A percentile compares a stretch with the other conserved stretches of the same genome.
Conservation (phyloP, 1,284 basidiomycete genomes). For the Leccinum griseonigrum region DNA sequence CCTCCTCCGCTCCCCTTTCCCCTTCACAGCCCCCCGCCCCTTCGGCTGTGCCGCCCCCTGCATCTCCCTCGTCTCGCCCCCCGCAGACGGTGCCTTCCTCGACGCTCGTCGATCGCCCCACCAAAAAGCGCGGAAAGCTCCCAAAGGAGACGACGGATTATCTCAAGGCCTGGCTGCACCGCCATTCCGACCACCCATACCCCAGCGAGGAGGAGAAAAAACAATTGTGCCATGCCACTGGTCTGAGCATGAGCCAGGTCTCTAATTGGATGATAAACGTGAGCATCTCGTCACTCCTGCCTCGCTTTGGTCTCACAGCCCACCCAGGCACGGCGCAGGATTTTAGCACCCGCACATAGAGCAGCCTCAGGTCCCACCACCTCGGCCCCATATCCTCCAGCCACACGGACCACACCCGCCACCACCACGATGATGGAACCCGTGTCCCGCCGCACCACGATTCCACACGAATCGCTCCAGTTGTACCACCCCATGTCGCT, state of each 20-base stretch:
- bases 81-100: slow-evolving; percentile 50
- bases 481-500: slow-evolving; percentile 74
- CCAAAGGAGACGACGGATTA: slow-evolving; percentile 89
- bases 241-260: slow-evolving; percentile 84
- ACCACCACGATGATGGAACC: slow-evolving; percentile 38
- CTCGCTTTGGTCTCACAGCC: slow-evolving; percentile 11
- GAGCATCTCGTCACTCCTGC: slow-evolving; percentile 29
- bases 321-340: slow-evolving; percentile 70
- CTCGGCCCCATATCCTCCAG: slow-evolving; percentile 62
- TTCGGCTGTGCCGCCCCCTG: slow-evolving; percentile 37
- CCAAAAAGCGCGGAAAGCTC: slow-evolving; percentile 80
- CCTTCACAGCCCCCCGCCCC: slow-evolving; percentile 32
- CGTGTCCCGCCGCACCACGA: slow-evolving; percentile 39
- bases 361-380: slow-evolving; percentile 72
- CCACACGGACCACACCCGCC: slow-evolving; percentile 43
- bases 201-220: slow-evolving; percentile 90
- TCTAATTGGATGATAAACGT: slow-evolving; percentile 93
- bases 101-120: slow-evolving; percentile 67
- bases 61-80: slow-evolving; percentile 47
- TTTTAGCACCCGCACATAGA: slow-evolving; percentile 76
- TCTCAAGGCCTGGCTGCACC: slow-evolving; percentile 87
- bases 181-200: slow-evolving; percentile 87
- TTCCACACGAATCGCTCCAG: slow-evolving; percentile 59
- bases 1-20: slow-evolving; percentile 24
- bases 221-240: slow-evolving; percentile 80